Percentiles rank a stretch among this genome's conserved stretches.
Evolutionary conservation across 2,329 filamentous ascomycete genomes (phyloP).

Genomic region (Curvularia sp.): DNA sequence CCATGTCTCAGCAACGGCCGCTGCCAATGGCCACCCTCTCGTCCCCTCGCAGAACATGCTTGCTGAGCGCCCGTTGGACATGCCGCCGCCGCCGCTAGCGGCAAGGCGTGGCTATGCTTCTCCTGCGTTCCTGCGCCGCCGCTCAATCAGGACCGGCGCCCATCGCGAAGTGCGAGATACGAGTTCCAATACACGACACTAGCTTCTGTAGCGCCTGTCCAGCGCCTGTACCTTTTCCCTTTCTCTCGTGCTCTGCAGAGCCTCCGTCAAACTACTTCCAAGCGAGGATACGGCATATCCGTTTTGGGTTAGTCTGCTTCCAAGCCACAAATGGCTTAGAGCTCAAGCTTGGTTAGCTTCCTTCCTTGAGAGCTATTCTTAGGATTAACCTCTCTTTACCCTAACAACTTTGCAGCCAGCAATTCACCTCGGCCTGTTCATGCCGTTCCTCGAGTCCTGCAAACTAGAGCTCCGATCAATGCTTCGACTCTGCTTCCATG

Average conservation of each 20-base stretch:
- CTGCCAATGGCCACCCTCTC: background rate
- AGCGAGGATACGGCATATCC: conserved; percentile 32
- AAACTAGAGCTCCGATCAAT: conserved; percentile 24
- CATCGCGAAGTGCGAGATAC: background rate
- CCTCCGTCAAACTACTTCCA: conserved; percentile 36
- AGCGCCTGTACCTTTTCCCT: background rate
- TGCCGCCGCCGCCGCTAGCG: background rate
- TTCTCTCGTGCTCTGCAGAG: background rate
- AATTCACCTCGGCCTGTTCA: conserved; percentile 8
- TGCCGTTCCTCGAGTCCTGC: conserved; percentile 10
- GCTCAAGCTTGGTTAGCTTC: conserved; percentile 30
- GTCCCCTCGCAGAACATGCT: background rate
- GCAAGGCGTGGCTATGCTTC: background rate
- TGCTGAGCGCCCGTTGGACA: background rate
- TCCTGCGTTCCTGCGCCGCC: background rate
- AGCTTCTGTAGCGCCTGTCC: background rate
- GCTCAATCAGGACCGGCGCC: background rate
- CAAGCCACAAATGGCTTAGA: conserved; percentile 28
- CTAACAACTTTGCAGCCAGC: conserved; percentile 2
- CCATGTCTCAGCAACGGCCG: conserved; percentile 1
- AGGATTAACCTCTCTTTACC: conserved; percentile 39
- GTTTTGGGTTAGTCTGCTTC: conserved; percentile 29
- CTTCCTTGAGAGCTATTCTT: conserved; percentile 36
- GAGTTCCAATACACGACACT: background rate
- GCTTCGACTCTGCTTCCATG: conserved; percentile 6